These are phyloP conservation scores for Vigna angularis DNA, from an alignment of 306 rosid genomes.

Conservation along the genomic window DNA sequence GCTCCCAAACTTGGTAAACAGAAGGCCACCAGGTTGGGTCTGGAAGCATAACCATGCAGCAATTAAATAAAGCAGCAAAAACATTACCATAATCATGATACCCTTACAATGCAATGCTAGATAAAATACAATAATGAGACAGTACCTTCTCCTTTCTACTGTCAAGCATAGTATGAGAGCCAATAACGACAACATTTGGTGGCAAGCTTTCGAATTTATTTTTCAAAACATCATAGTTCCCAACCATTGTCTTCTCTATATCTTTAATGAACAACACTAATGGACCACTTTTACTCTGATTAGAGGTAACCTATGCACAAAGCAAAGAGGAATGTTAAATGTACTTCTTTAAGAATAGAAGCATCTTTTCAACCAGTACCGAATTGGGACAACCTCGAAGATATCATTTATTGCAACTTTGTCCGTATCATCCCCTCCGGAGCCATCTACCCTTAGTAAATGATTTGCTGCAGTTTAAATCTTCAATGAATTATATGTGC, in stretches of 20 bases:
- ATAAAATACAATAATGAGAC: constrained; percentile 40
- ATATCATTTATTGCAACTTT: constrained; percentile 81
- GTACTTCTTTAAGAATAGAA: constrained; percentile 40
- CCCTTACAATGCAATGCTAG: constrained; percentile 13
- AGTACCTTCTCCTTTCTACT: constrained; percentile 90
- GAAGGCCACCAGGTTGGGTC: constrained; percentile 94
- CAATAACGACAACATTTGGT: constrained; percentile 80
- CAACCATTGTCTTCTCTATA: constrained; percentile 82
- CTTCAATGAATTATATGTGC: constrained; percentile 11
- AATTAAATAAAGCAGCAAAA: constrained; percentile 36
- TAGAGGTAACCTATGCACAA: constrained; percentile 63
- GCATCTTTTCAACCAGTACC: constrained; percentile 26
- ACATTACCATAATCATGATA: constrained; percentile 15
- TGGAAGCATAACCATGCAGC: constrained; percentile 46
- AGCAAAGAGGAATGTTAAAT: constrained; percentile 27
- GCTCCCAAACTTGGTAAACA: constrained; percentile 92
- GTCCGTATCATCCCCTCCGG: constrained; percentile 79
- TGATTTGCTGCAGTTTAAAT: constrained; percentile 68
- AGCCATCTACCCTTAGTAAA: constrained; percentile 69
- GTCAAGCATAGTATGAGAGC: constrained; percentile 88
- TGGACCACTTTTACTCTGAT: constrained; percentile 69
- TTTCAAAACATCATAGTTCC: constrained; percentile 75
- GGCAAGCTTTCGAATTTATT: constrained; percentile 79
- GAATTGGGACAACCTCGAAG: constrained; percentile 70
- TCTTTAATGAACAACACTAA: constrained; percentile 88